Evolutionary conservation across 2,329 filamentous ascomycete genomes (phyloP), one percentile per base, ranked within the genome.

Genomic region (Fusarium clavum): DNA sequence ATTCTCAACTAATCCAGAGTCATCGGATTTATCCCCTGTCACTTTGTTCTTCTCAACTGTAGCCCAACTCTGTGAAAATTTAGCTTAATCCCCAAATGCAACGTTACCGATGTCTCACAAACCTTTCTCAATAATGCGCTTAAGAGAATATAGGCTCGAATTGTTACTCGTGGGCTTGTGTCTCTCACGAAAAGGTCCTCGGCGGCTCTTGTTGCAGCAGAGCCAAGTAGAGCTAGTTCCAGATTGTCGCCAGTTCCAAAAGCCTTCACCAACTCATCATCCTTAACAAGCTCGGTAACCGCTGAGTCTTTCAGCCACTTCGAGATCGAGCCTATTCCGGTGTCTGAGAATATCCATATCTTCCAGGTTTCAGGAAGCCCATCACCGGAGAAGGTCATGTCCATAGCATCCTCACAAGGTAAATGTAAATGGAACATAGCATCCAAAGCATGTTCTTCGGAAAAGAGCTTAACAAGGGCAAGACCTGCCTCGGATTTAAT

Each of bases 21-120:
- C 2, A 2, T 29, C 45, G 2, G 8, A 4, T 3, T 9, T 12
- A 4, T 12, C 32, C 6, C 14, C 9, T 10, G 9, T 27, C 25
- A 27, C 25, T 27, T 27, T 27, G 25, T 27, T 27, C 9, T 27
- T 27, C 6, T 40, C 24, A 14, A 12, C 5, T 1, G 12, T 6
- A 9, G 16, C 10, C 10, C 30, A 18, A 3, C 8, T 27, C 54
- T 57, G 2, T 2, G 3, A 41, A 2, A 0, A 0, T 9, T 24
- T 30, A 20, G 34, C 6, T 25, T 1, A 2, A 13, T 27, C 2
- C 3, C 8, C 6, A 5, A 16, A 14, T 7, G 1, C 2, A 8
- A 29, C 7, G 2, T 6, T 4, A 5, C 8, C 12, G 13, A 30
- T 30, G 13, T 32, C 7, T 8, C 3, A 9, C 20, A 30, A 18